Percentiles rank a stretch among this genome's conserved stretches.
These are phyloP conservation scores for Sporothrix inflata DNA, from an alignment of 2,329 filamentous ascomycete species.

Conservation along the genomic window DNA sequence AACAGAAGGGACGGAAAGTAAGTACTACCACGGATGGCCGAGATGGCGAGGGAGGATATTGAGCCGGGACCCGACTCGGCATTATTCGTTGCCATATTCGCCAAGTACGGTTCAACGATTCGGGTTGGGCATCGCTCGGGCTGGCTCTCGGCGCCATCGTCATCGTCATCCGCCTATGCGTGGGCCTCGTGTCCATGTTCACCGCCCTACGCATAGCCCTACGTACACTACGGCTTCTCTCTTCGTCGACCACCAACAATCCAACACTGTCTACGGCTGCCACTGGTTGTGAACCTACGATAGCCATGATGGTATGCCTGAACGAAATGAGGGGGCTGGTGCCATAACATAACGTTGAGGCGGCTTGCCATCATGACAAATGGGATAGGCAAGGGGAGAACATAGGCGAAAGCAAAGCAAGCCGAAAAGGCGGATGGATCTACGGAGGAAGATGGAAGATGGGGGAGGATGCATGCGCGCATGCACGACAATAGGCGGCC, in stretches of 20 bases:
- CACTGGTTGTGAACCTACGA: background rate
- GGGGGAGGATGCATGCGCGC: constrained; percentile 1
- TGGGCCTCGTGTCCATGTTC: background rate
- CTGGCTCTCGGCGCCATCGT: background rate
- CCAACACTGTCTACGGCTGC: background rate
- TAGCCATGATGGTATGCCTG: background rate
- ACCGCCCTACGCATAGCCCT: background rate
- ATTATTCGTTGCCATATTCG: background rate
- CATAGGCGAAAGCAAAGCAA: background rate
- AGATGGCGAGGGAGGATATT: background rate
- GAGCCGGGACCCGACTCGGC: background rate
- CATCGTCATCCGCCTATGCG: background rate
- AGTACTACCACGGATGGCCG: background rate
- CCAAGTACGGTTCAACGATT: background rate
- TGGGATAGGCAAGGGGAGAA: background rate
- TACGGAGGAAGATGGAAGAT: background rate
- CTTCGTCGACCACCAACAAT: background rate
- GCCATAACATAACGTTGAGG: background rate
- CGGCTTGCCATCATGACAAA: background rate
- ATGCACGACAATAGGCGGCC: too few species aligned
- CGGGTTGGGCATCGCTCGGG: background rate
- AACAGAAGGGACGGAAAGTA: background rate
- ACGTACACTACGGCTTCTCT: background rate
- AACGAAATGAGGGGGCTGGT: background rate
- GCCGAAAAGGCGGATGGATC: background rate